These are phyloP conservation scores for Plectosphaerella sp. DNA, from an alignment of 2,329 filamentous ascomycete species.

Conservation along the genomic window DNA sequence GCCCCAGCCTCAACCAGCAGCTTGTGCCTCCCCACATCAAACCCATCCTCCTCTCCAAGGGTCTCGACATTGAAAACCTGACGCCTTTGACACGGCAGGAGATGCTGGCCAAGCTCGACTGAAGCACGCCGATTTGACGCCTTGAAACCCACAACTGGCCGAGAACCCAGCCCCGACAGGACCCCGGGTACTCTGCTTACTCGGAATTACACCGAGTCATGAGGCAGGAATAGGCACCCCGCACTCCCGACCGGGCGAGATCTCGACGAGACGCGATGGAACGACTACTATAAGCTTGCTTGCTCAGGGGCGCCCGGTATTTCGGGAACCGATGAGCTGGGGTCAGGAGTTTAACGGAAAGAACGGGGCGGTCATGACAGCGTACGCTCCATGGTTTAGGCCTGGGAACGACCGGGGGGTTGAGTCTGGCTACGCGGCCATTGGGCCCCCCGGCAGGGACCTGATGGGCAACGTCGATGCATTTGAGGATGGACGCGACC, in stretches of 20 bases:
- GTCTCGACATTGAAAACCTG: conserved; percentile 91
- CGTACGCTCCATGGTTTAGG: not conserved
- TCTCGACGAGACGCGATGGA: conserved; percentile 2
- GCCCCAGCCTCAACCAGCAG: conserved; percentile 78
- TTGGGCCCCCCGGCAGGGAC: not conserved
- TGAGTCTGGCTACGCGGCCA: not conserved
- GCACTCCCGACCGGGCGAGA: not conserved
- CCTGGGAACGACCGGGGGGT: not conserved
- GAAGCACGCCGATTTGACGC: conserved; percentile 35
- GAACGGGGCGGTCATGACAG: not conserved
- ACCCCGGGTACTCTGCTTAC: not conserved
- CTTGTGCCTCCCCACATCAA: conserved; percentile 83
- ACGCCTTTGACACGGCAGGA: conserved; percentile 87
- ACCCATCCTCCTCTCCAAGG: conserved; percentile 66
- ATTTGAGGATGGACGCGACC: conserved; percentile 26
- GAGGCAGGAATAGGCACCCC: no score
- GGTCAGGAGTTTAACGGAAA: not conserved
- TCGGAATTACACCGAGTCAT: no score
- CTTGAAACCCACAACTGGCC: not conserved
- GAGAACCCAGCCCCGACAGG: not conserved
- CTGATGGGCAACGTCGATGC: conserved; percentile 25
- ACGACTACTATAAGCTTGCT: conserved; percentile 8
- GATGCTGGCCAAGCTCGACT: conserved; percentile 97
- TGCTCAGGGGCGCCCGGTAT: conserved; percentile 9
- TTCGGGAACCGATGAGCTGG: not conserved